Evolutionary conservation across 257 asterid species (phyloP), one percentile per base, ranked within the genome.

Genomic region (Phtheirospermum japonicum): DNA sequence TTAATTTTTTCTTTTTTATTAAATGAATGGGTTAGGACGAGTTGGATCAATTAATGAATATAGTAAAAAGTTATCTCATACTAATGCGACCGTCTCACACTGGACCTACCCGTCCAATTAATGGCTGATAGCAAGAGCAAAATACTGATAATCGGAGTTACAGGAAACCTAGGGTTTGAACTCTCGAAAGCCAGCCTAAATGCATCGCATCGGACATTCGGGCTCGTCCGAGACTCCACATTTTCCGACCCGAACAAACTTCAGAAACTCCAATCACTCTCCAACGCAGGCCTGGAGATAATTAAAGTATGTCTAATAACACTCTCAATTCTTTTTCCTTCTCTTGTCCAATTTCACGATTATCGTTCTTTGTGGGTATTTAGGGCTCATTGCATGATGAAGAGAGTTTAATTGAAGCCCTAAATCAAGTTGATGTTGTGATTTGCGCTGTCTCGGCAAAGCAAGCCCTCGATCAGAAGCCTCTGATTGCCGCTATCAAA

Each of bases 331-430:
- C 28, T 23, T 23, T 23, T 23, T 23, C 3, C 28, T 23, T 23
- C 2, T 23, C 2, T 23, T 23, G n/a, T 23, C 3, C 28, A 23
- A 23, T 23, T 23, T 23, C 28, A 23, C 28, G 28, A 23, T 23
- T 23, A 23, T 23, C 3, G 28, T 23, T 23, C 69, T 9, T 19
- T 13, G 6, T 51, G 59, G 39, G 12, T 9, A 55, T 85, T 65
- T 58, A 87, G 95, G 97, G 98, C 6, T 89, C 97, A 42, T 48
- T 92, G 85, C 82, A 82, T 78, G 97, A 89, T 51, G 95, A 89
- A 57, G 78, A 46, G 52, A 65, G 63, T 63, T 74, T 89, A 32
- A 6, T 76, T 30, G 80, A 80, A 73, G 87, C 93, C 30, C 68
- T 92, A 53, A 81, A 77, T 74, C 81, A 61, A 73, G 97, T 86